Percentiles rank a stretch among this genome's conserved stretches.
Evolutionary conservation across 176 grass and related monocot genomes (phyloP).

Genomic region (Poa annua): DNA sequence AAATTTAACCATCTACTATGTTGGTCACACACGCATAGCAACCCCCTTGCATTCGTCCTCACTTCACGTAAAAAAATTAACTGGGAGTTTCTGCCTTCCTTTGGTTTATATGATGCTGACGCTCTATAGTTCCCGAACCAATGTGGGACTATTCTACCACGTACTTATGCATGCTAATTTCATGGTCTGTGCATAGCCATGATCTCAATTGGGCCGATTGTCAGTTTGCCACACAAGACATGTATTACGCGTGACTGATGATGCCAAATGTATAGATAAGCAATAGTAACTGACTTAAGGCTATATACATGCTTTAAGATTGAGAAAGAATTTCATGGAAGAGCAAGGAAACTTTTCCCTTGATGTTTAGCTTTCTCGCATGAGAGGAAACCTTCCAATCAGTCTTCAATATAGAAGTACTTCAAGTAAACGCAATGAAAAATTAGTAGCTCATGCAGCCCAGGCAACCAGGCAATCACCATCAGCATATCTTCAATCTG

Average conservation of each 20-base stretch:
- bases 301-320: neutral
- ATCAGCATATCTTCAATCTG: neutral
- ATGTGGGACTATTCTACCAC: neutral
- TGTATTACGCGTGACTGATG: neutral
- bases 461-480: neutral
- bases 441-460: neutral
- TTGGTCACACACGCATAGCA: neutral
- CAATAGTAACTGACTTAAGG: neutral
- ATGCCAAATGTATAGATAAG: neutral
- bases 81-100: neutral
- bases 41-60: neutral
- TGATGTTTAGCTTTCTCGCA: neutral
- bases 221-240: neutral
- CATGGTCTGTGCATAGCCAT: neutral
- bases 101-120: neutral
- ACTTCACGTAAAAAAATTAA: neutral
- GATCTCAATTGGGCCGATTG: neutral
- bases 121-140: constrained; percentile 7
- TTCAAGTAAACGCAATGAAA: neutral
- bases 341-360: neutral
- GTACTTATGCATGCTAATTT: neutral
- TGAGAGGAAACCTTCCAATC: neutral
- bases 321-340: neutral
- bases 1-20: neutral
- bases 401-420: neutral